Conservation (phyloP, 371 early-diverging fungal species). For the Fennellomyces sp. region DNA sequence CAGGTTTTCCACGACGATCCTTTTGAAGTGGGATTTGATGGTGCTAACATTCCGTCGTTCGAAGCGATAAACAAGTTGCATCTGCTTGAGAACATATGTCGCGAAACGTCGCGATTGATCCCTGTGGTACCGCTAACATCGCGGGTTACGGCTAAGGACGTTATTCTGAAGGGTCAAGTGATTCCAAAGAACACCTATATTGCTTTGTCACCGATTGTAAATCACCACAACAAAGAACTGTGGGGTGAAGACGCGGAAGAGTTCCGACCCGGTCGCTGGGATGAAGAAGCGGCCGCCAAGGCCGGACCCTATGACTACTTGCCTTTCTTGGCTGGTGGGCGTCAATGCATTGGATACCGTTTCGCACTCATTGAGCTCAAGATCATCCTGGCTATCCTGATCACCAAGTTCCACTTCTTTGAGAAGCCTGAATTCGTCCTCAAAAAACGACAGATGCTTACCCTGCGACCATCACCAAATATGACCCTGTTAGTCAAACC, state of each 20-base stretch:
- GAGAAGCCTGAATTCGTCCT: slow-evolving; percentile 37
- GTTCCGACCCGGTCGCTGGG: slow-evolving; percentile 70
- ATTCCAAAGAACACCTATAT: slow-evolving; percentile 59
- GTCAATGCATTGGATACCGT: slow-evolving; percentile 43
- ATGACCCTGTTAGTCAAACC: slow-evolving; percentile 28
- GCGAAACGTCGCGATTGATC: slow-evolving; percentile 54
- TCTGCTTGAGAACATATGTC: slow-evolving; percentile 52
- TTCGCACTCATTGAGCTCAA: slow-evolving; percentile 51
- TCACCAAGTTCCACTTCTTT: slow-evolving; percentile 35
- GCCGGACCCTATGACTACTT: slow-evolving; percentile 52
- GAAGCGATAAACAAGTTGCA: slow-evolving; percentile 49
- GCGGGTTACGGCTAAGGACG: slow-evolving; percentile 47
- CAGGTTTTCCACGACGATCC: slow-evolving; percentile 1
- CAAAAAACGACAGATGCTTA: slow-evolving; percentile 32
- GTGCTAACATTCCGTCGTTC: slow-evolving; percentile 31
- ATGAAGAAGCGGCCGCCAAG: slow-evolving; percentile 26
- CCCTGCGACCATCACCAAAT: slow-evolving; percentile 38
- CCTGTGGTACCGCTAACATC: slow-evolving; percentile 54
- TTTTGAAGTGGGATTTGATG: background rate
- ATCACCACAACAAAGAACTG: slow-evolving; percentile 48
- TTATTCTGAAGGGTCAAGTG: slow-evolving; percentile 36
- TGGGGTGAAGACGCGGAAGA: slow-evolving; percentile 72
- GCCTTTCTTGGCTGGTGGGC: slow-evolving; percentile 65
- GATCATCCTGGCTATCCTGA: slow-evolving; percentile 30
- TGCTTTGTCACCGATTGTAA: slow-evolving; percentile 42